Base-by-base conservation (phyloP, 2,329 filamentous ascomycete species). In the Aspergillaceae sp. region DNA sequence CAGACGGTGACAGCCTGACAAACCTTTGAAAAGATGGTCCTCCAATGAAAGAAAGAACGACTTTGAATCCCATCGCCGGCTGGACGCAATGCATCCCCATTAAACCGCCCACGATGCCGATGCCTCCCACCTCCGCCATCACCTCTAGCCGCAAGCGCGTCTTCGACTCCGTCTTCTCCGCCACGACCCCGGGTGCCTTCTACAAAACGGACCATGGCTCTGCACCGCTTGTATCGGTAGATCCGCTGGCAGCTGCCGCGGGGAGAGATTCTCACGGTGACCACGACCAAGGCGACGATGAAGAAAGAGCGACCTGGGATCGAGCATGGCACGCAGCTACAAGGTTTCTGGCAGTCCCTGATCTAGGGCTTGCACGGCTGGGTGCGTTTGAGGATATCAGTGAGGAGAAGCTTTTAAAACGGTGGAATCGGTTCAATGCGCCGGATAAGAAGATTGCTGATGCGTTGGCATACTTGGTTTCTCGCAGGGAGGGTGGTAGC, bases 141-240 rank as follows among this genome's bases (percentile, higher is more conserved):
- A 54, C 54, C 47, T 47, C 45, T 46, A 51, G 56, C 47, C 65
- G 65, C 50, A 64, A 64, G 56, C 69, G 67, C 51, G 62, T 73
- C 26, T 70, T 72, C 52, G 58, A 58, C 46, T 70, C 69, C 8
- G 68, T 73, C 41, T 72, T 73, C 50, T 60, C 68, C 41, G 61
- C 66, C 42, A 56, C 65, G 44, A 62, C 62, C 11, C 53, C 63
- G n/a, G 61, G 63, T 44, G 58, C 59, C 52, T 58, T 57, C 46
- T 49, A 60, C 36, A 53, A 64, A 11, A 57, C 57, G 6, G 59
- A 57, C n/a, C 55, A 57, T 19, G 9, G 48, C 54, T 46, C 48
- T 11, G 49, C 51, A 47, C 47, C 54, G 26, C 51, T 53, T 32
- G 46, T 51, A 40, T 41, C 34, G 7, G 44, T 41, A 35, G 28